phyloP scores from a whole-genome alignment of 441 rosid species.

The Erodium chrysanthum region DNA sequence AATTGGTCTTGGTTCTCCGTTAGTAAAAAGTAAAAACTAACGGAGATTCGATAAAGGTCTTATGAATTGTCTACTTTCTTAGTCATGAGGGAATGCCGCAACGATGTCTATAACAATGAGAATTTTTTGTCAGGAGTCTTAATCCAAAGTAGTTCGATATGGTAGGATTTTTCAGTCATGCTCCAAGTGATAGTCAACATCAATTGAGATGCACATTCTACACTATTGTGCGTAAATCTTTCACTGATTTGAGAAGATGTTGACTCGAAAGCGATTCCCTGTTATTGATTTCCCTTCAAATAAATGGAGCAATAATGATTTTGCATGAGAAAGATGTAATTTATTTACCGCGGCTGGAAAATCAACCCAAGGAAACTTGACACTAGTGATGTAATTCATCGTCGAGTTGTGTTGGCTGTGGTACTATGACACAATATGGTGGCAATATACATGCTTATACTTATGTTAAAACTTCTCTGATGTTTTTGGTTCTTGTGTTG shows the following conservation, averaged over 20 bases:
- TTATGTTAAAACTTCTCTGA: background rate
- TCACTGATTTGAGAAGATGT: background rate
- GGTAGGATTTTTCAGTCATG: too few relatives aligned
- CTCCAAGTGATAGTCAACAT: too few relatives aligned
- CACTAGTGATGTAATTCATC: background rate
- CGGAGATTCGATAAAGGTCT: too few relatives aligned
- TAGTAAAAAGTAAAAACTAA: too few relatives aligned
- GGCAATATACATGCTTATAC: background rate
- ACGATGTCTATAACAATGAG: too few relatives aligned
- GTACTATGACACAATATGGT: background rate
- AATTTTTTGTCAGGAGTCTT: too few relatives aligned
- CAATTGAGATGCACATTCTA: background rate
- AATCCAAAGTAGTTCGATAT: too few relatives aligned
- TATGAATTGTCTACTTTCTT: too few relatives aligned
- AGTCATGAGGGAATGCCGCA: too few relatives aligned
- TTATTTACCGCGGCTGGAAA: background rate
- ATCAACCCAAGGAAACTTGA: background rate
- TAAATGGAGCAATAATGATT: background rate
- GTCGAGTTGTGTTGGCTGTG: background rate
- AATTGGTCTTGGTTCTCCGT: too few relatives aligned
- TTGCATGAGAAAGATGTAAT: background rate
- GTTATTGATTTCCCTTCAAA: background rate
- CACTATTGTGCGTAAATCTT: background rate
- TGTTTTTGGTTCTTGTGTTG: conserved; percentile 14
- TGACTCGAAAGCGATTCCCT: background rate